phyloP scores from a whole-genome alignment of 768 basidiomycete species.

The Hericium coralloides region DNA sequence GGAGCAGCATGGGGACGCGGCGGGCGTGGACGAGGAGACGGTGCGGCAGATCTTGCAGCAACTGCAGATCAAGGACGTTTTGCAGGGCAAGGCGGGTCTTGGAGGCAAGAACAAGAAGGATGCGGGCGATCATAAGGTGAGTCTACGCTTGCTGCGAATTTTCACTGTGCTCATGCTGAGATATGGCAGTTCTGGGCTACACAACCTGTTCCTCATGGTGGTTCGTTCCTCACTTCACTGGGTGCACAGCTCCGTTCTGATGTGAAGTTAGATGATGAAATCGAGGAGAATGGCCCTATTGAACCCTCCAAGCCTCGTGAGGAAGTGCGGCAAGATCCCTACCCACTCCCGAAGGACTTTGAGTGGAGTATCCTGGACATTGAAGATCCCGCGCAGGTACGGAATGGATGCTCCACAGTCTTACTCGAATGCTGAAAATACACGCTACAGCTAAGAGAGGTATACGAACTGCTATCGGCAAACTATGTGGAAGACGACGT shows the following conservation, averaged over 20 bases:
- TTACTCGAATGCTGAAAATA: not conserved
- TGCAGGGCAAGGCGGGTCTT: conserved; percentile 72
- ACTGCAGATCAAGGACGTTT: conserved; percentile 76
- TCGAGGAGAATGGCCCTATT: conserved; percentile 75
- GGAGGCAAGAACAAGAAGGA: conserved; percentile 73
- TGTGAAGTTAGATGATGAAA: conserved; percentile 43
- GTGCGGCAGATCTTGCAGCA: conserved; percentile 65
- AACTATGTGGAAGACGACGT: conserved; percentile 97
- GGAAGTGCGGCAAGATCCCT: conserved; percentile 83
- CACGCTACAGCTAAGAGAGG: conserved; percentile 68
- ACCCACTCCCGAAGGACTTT: conserved; percentile 85
- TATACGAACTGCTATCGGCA: conserved; percentile 82
- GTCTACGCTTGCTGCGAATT: conserved; percentile 9
- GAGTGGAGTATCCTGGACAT: conserved; percentile 86
- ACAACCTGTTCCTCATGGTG: conserved; percentile 91
- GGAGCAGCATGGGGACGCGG: conserved; percentile 26
- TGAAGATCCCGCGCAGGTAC: conserved; percentile 62
- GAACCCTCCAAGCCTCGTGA: conserved; percentile 70
- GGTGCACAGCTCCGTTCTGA: conserved; percentile 1
- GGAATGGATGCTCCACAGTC: conserved; percentile 4
- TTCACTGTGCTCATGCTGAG: not conserved
- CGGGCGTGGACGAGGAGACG: conserved; percentile 47
- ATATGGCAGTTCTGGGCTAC: conserved; percentile 83
- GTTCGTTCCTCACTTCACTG: conserved; percentile 25
- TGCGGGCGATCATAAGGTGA: conserved; percentile 83